Conservation (phyloP, 1,139 yeast species). For the Suhomyces bolitotheri region DNA sequence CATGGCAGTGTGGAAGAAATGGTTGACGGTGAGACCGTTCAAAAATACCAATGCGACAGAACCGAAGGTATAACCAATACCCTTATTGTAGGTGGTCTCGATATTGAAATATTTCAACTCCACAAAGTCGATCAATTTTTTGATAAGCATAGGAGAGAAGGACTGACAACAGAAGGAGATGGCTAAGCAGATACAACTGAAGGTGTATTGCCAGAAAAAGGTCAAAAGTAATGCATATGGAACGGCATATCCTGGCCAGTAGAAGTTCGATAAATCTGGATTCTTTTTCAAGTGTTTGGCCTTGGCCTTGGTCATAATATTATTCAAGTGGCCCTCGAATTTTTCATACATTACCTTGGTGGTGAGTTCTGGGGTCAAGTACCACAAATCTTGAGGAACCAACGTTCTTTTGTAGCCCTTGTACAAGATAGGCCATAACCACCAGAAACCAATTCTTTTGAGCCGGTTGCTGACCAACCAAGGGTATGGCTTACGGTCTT, state of each 20-base stretch:
- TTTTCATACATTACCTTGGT: slow-evolving; percentile 40
- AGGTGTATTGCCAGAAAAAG: slow-evolving; percentile 39
- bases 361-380: slow-evolving; percentile 37
- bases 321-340: slow-evolving; percentile 30
- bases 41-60: slow-evolving; percentile 40
- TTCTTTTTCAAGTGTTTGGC: slow-evolving; percentile 26
- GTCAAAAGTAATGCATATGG: slow-evolving; percentile 41
- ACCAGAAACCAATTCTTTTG: slow-evolving; percentile 36
- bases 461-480: slow-evolving; percentile 32
- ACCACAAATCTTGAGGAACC: slow-evolving; percentile 42
- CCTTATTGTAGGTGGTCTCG: slow-evolving; percentile 35
- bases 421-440: slow-evolving; percentile 43
- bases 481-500: slow-evolving; percentile 41
- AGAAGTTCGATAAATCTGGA: slow-evolving; percentile 26
- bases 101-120: slow-evolving; percentile 39
- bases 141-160: slow-evolving; percentile 44
- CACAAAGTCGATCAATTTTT: slow-evolving; percentile 42
- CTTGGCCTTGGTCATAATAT: slow-evolving; percentile 24
- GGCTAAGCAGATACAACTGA: slow-evolving; percentile 37
- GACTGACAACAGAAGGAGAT: slow-evolving; percentile 42
- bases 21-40: slow-evolving; percentile 46
- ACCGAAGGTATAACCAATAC: slow-evolving; percentile 45
- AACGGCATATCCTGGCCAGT: slow-evolving; percentile 40
- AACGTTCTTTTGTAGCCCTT: slow-evolving; percentile 48
- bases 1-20: slow-evolving; percentile 48